Evolutionary conservation across 345 rosid species (phyloP), one percentile per base, ranked within the genome.

Genomic region (Arabis alpina): DNA sequence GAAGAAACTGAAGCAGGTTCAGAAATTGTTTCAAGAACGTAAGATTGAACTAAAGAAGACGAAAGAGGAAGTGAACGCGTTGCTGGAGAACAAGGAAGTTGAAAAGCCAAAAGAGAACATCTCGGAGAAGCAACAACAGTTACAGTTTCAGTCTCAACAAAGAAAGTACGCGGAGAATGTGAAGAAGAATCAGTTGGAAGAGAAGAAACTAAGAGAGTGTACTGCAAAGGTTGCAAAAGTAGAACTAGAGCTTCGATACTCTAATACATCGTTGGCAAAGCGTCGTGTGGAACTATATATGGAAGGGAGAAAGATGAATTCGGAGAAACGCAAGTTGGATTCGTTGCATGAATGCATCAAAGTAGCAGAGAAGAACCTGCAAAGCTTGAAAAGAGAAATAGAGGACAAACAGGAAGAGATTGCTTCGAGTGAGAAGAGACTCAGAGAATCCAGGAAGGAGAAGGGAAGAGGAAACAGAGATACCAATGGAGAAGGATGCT

Each of bases 381-480:
- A 34, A 19, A 9, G 8, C 58, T 50, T 50, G 58, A 34, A 36
- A 12, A 48, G 2, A 11, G 43, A 2, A 47, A 28, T 12, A 8
- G 19, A 11, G 24, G 57, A 50, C 3, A 36, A 49, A 44, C 56
- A 37, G 2, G 37, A 9, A n/a, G n/a, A 36, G 9, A 7, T 23
- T 23, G 47, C 16, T 47, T 47, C 1, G 34, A 12, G 8, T 23
- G 45, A 49, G 45, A 49, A 49, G 9, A 64, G 45, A 12, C 34
- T 63, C 19, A 4, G 37, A 7, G 64, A 60, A 25, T 30, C 30
- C 43, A 16, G 12, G 15, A 13, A 49, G 47, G 27, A 2, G 7
- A 25, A 65, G 6, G 15, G 39, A 51, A 66, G 41, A 52, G 51
- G 41, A 43, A 28, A 16, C 30, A 16, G 43, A 16, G 61, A 34